Evolutionary conservation across 768 basidiomycete species (phyloP), one percentile per base, ranked within the genome.

Genomic region (Hypholoma fasciculare): DNA sequence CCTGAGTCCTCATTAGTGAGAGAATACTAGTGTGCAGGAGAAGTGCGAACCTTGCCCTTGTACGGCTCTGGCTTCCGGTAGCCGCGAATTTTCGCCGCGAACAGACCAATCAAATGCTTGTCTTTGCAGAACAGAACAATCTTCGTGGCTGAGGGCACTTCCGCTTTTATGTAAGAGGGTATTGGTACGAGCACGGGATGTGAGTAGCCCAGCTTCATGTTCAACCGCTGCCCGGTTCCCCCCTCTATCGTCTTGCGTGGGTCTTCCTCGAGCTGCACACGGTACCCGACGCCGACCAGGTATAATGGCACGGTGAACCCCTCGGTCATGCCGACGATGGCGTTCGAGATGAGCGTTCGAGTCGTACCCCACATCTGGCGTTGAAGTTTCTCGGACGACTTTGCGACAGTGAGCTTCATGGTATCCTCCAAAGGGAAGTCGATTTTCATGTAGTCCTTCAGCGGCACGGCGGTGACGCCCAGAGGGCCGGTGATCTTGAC

Each of bases 331-430:
- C 96, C 96, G 13, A 76, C 80, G 61, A 99, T 84, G 14, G 96
- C 95, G 69, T 98, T 98, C 62, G 82, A 78, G 69, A 98, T 91
- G 63, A 95, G 81, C 0, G 94, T 90, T 53, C 96, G 86, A 13
- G 93, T 96, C 46, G 92, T 86, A n/a, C 96, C 96, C 96, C 96
- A 98, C 82, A 92, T 89, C 57, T 89, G 84, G 43, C 92, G 85
- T 72, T 98, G 96, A 52, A 84, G 75, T 70, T 92, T 90, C 51
- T 85, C 69, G 42, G 80, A 76, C 1, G 89, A 78, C 65, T 94
- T 79, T 62, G 89, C 81, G 44, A 96, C 86, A 7, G 80, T 59
- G 20, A 84, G 69, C n/a, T 75, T 70, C 64, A 83, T 67, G 13
- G 69, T 69, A 58, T 72, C 68, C 46, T 74, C 67, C 40, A 75